These are phyloP conservation scores for Corchorus olitorius DNA, from an alignment of 345 rosid genomes.

Conservation along the genomic window DNA sequence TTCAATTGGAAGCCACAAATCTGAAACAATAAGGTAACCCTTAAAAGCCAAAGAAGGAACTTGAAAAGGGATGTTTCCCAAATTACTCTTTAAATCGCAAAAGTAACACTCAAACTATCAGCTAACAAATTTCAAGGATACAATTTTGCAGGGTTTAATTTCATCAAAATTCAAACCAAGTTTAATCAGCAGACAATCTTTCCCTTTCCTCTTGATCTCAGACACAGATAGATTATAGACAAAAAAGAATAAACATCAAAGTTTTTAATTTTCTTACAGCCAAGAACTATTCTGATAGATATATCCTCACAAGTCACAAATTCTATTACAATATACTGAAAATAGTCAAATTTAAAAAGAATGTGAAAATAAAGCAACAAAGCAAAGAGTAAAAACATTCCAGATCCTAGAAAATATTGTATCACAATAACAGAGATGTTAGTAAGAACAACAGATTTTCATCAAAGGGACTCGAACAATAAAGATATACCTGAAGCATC, in stretches of 20 bases:
- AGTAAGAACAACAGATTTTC: not conserved
- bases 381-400: not conserved
- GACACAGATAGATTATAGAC: not conserved
- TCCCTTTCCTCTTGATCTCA: not conserved
- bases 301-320: conserved; percentile 2
- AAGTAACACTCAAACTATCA: not conserved
- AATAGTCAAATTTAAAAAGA: not conserved
- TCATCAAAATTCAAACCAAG: conserved; percentile 1
- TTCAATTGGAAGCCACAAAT: not conserved
- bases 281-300: not conserved
- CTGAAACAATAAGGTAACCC: not conserved
- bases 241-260: not conserved
- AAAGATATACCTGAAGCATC: conserved; percentile 35
- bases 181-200: conserved; percentile 1
- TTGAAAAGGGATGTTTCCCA: not conserved
- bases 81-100: not conserved
- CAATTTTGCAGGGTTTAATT: not conserved
- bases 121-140: not conserved
- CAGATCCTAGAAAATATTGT: not conserved
- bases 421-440: not conserved
- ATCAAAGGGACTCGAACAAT: not conserved
- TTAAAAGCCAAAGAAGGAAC: conserved; percentile 5
- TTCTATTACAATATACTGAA: conserved; percentile 4
- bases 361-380: not conserved
- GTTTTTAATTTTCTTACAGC: not conserved